phyloP scores from a whole-genome alignment of 495 filamentous ascomycete species.

The Podospora conica region DNA sequence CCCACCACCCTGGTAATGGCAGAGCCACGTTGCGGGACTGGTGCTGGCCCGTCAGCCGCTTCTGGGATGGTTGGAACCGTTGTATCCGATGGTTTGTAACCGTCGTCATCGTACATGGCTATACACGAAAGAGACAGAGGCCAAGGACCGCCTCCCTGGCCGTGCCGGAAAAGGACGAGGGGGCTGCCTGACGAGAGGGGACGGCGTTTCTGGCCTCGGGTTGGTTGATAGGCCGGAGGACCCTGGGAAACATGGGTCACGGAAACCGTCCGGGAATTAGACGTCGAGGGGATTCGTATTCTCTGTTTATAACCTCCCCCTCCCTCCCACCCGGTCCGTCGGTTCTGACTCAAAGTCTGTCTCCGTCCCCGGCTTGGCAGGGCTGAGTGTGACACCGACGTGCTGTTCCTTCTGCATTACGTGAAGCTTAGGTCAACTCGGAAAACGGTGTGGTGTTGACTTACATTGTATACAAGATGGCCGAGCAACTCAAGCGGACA shows the following conservation, averaged over 20 bases:
- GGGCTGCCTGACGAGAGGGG: background rate
- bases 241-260: background rate
- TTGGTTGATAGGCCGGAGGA: background rate
- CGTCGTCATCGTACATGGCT: slow-evolving; percentile 3
- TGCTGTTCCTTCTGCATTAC: background rate
- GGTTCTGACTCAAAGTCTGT: background rate
- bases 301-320: slow-evolving; percentile 2
- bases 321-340: background rate
- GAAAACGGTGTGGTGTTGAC: background rate
- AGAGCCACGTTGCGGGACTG: too few relatives aligned
- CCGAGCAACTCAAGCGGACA: slow-evolving; percentile 27
- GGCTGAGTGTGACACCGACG: slow-evolving; percentile 6
- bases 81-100: background rate
- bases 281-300: background rate
- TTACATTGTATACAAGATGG: slow-evolving; percentile 9
- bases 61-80: background rate
- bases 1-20: background rate
- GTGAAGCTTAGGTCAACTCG: background rate
- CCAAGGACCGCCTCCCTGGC: background rate
- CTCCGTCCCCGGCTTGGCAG: slow-evolving; percentile 1
- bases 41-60: background rate
- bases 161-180: background rate
- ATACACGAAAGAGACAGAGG: background rate
- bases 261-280: background rate
- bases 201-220: background rate